Percentiles rank a stretch among this genome's conserved stretches.
phyloP scores from a whole-genome alignment of 164 flowering plant species.

The Kingdonia uniflora region DNA sequence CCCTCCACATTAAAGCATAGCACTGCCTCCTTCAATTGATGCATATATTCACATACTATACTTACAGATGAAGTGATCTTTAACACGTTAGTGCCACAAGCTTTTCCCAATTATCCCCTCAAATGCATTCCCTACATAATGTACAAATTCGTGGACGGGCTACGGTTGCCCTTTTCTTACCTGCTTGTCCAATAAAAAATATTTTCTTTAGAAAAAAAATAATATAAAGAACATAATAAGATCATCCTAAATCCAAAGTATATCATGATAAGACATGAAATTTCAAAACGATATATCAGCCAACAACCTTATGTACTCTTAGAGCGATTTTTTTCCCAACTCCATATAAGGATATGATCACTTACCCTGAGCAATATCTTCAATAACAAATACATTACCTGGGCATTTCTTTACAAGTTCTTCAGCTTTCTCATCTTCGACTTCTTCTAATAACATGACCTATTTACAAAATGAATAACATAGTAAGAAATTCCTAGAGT shows the following conservation, averaged over 20 bases:
- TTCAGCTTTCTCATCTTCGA: constrained; percentile 59
- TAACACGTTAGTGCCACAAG: constrained; percentile 61
- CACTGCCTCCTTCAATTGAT: too few relatives aligned
- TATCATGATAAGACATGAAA: too few relatives aligned
- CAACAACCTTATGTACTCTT: too few relatives aligned
- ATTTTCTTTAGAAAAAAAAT: not conserved
- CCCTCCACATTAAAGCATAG: too few relatives aligned
- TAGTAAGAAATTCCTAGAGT: too few relatives aligned
- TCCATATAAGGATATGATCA: not conserved
- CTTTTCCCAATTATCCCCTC: constrained; percentile 54
- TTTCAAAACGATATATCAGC: too few relatives aligned
- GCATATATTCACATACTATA: not conserved
- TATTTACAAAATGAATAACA: too few relatives aligned
- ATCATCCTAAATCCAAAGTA: not conserved
- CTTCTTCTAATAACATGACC: constrained; percentile 52
- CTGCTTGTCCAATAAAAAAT: constrained; percentile 22
- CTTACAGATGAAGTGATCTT: constrained; percentile 97
- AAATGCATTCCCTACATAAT: constrained; percentile 81
- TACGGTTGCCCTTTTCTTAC: constrained; percentile 62
- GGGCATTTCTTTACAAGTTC: constrained; percentile 68
- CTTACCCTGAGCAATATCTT: constrained; percentile 65
- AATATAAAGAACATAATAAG: too few relatives aligned
- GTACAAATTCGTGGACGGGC: constrained; percentile 77
- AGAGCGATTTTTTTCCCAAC: not conserved
- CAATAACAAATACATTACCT: constrained; percentile 78